Evolutionary conservation across 805 yeast genomes (phyloP).

Genomic region (Candida loeiensis): DNA sequence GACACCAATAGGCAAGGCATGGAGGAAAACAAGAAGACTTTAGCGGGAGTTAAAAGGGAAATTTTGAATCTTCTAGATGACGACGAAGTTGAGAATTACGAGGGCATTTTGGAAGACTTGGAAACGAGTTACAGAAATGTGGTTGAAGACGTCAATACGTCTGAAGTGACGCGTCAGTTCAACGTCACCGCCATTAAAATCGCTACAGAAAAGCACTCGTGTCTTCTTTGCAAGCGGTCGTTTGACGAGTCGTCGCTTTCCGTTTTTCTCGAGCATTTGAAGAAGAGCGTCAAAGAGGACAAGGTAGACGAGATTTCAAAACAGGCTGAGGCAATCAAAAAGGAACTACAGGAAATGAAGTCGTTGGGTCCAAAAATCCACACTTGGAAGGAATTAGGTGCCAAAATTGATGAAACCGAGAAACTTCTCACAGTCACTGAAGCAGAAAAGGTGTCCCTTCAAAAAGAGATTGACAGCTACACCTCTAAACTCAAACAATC

Average conservation of each 20-base stretch:
- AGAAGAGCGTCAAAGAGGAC: constrained; percentile 26
- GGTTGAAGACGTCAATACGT: constrained; percentile 62
- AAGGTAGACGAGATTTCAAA: constrained; percentile 25
- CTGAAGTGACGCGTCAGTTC: constrained; percentile 65
- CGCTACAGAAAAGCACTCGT: constrained; percentile 56
- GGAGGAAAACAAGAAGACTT: constrained; percentile 7
- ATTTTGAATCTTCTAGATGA: constrained; percentile 27
- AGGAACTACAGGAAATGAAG: constrained; percentile 30
- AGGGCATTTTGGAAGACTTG: constrained; percentile 46
- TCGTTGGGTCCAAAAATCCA: constrained; percentile 28
- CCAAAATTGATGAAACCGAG: constrained; percentile 13
- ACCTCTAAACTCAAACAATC: background rate
- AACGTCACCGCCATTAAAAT: constrained; percentile 64
- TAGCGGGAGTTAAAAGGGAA: constrained; percentile 6
- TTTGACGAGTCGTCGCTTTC: constrained; percentile 45
- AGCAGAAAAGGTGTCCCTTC: constrained; percentile 1
- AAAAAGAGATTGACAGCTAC: background rate
- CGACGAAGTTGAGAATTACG: constrained; percentile 49
- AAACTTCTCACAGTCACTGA: constrained; percentile 2
- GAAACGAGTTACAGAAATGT: constrained; percentile 63
- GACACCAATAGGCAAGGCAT: constrained; percentile 2
- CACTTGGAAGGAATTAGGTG: constrained; percentile 21
- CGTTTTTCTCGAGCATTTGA: constrained; percentile 25
- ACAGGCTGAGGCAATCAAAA: constrained; percentile 28
- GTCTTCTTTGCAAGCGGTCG: constrained; percentile 69